Percentiles rank a stretch among this genome's conserved stretches.
Evolutionary conservation across 2,329 filamentous ascomycete species (phyloP).

Genomic region (Rhynchosporium agropyri): DNA sequence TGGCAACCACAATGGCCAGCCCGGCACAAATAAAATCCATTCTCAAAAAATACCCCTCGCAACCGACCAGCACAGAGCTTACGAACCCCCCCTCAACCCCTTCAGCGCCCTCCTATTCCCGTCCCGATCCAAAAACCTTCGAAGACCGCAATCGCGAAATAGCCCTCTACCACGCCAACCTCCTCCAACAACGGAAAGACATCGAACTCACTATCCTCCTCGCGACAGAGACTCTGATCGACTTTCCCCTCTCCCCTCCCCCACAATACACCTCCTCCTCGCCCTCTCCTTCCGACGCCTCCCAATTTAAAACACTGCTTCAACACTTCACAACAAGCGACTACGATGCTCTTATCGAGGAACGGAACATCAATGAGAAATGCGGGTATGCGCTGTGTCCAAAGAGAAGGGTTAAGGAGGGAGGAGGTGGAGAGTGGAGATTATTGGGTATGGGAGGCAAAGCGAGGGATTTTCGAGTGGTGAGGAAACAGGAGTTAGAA

Average conservation of each 20-base stretch:
- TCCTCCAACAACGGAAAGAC: constrained; percentile 81
- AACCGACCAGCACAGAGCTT: constrained; percentile 43
- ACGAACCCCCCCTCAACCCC: constrained; percentile 45
- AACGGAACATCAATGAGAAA: constrained; percentile 79
- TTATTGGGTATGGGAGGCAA: constrained; percentile 57
- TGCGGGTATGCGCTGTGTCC: constrained; percentile 87
- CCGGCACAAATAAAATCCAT: constrained; percentile 53
- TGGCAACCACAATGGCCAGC: constrained; percentile 35
- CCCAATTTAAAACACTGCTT: constrained; percentile 67
- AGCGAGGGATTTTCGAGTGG: constrained; percentile 63
- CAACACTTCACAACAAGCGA: constrained; percentile 81
- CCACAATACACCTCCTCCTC: constrained; percentile 52
- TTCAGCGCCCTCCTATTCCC: constrained; percentile 44
- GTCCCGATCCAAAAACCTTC: constrained; percentile 46
- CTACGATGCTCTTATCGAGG: constrained; percentile 85
- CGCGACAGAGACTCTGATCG: constrained; percentile 63
- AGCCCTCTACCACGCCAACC: constrained; percentile 79
- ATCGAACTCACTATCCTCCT: constrained; percentile 74
- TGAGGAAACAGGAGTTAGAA: constrained; percentile 72
- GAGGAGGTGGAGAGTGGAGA: constrained; percentile 66
- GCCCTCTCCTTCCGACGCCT: constrained; percentile 61
- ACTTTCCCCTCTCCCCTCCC: constrained; percentile 47
- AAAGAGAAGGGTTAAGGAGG: constrained; percentile 59
- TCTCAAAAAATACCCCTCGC: constrained; percentile 59
- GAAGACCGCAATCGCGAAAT: constrained; percentile 57